Conservation (phyloP, 352 stramenopile species). For the Thalassiosira hispida region DNA sequence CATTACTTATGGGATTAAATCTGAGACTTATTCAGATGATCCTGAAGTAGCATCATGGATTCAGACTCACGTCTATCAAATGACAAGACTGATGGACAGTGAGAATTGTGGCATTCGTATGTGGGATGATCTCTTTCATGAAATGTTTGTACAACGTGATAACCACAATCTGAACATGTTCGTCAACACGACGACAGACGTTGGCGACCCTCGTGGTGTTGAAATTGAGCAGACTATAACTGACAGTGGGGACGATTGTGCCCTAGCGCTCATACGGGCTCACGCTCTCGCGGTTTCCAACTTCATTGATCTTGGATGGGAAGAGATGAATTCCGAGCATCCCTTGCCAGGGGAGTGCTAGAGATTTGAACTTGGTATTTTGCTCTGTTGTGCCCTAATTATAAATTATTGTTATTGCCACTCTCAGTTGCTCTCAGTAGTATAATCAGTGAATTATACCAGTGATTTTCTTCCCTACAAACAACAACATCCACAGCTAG, state of each 20-base stretch:
- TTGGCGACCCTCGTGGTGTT: slow-evolving; percentile 16
- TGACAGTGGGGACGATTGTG: slow-evolving; percentile 23
- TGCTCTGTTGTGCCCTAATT: too few species aligned
- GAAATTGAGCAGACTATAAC: slow-evolving; percentile 22
- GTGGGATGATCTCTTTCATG: slow-evolving; percentile 44
- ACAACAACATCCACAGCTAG: too few species aligned
- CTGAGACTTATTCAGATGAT: slow-evolving; percentile 38
- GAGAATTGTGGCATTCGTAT: not conserved
- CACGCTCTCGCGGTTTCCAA: slow-evolving; percentile 31
- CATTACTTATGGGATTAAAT: slow-evolving; percentile 30
- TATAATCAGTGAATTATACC: too few species aligned
- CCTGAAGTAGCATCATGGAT: slow-evolving; percentile 32
- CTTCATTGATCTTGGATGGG: slow-evolving; percentile 25
- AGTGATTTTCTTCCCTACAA: too few species aligned
- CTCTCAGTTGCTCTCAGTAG: too few species aligned
- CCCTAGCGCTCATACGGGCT: slow-evolving; percentile 23
- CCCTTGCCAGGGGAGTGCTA: slow-evolving; percentile 20
- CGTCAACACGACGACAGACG: not conserved
- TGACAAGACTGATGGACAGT: slow-evolving; percentile 32
- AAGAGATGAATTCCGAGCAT: slow-evolving; percentile 34
- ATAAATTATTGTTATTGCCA: too few species aligned
- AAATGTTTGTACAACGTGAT: slow-evolving; percentile 31
- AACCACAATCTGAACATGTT: slow-evolving; percentile 25
- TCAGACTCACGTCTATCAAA: slow-evolving; percentile 40
- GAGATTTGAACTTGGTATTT: not conserved